Evolutionary conservation across 192 early-diverging fungal genomes (phyloP), one percentile per base, ranked within the genome.

Genomic region (Phlyctochytrium bullatum): DNA sequence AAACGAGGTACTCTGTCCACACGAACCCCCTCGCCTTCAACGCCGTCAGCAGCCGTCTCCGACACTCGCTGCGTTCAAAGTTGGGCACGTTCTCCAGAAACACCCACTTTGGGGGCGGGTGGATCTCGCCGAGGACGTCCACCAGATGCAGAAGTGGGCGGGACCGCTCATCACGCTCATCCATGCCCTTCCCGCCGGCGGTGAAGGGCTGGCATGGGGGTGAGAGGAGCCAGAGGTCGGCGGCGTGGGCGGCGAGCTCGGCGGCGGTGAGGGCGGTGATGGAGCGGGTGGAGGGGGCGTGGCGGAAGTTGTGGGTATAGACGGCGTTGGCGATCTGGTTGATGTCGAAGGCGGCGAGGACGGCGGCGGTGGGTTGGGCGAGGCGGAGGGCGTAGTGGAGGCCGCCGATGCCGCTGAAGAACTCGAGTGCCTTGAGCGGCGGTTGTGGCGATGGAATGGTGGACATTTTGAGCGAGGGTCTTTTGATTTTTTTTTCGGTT

Each of bases 271-370:
- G 74, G 34, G 59, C 62, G 52, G 88, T 83, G 29, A 89, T 88
- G 24, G 74, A 75, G 33, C 58, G 20, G 34, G 50, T 67, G 23
- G 33, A 34, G 3, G 80, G 80, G 3, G 61, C 36, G 20, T 65
- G 24, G 0, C 73, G 70, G 66, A 86, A 86, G 69, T 80, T 83
- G 59, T 65, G 66, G 1, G 2, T 16, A 63, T 86, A 86, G 69
- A 75, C 70, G 14, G 23, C 25, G 80, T 99, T 97, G 29, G 94
- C 93, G 27, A 91, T 88, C 2, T 82, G 83, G 76, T 97, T 99
- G 61, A 99, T 92, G 78, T 99, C 97, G 73, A 96, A 99, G 1
- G 94, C 89, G n/a, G 87, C 88, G 0, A 91, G 70, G 47, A 98
- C 88, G 24, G 86, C 59, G 23, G 66, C 28, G 36, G 62, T 23